Conservation (phyloP, 2,329 filamentous ascomycete species). For the Madurella fahalii region DNA sequence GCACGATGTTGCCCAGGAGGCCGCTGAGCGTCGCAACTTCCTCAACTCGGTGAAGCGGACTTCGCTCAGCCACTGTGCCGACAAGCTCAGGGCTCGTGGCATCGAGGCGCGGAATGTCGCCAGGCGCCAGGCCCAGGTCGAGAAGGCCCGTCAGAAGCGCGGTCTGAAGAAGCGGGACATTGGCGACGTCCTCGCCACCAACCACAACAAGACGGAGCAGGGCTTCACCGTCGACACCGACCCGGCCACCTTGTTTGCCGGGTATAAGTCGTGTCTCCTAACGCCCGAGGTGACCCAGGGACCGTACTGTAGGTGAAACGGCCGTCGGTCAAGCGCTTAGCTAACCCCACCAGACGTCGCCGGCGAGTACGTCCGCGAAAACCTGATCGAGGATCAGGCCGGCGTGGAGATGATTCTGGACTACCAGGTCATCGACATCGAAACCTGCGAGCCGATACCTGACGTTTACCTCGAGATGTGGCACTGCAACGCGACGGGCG, state of each 20-base stretch:
- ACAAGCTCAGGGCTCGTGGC: conserved; percentile 37
- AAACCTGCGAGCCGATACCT: conserved; percentile 45
- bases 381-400: conserved; percentile 41
- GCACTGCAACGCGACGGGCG: conserved; percentile 44
- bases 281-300: conserved; percentile 51
- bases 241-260: conserved; percentile 37
- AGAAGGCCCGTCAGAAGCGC: conserved; percentile 32
- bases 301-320: conserved; percentile 43
- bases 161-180: conserved; percentile 35
- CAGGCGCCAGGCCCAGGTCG: conserved; percentile 34
- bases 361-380: conserved; percentile 42
- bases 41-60: conserved; percentile 31
- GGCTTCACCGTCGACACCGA: conserved; percentile 34
- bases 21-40: conserved; percentile 37
- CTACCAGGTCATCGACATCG: conserved; percentile 45
- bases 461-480: conserved; percentile 44
- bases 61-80: conserved; percentile 37
- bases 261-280: conserved; percentile 45
- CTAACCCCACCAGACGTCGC: conserved; percentile 33
- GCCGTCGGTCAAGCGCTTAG: background rate
- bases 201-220: conserved; percentile 36
- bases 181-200: conserved; percentile 32
- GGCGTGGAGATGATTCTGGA: conserved; percentile 44
- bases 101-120: conserved; percentile 34
- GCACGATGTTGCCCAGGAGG: conserved; percentile 39